These are phyloP conservation scores for Salicornia ramosissima DNA, from an alignment of 148 eudicot species.

Conservation along the genomic window DNA sequence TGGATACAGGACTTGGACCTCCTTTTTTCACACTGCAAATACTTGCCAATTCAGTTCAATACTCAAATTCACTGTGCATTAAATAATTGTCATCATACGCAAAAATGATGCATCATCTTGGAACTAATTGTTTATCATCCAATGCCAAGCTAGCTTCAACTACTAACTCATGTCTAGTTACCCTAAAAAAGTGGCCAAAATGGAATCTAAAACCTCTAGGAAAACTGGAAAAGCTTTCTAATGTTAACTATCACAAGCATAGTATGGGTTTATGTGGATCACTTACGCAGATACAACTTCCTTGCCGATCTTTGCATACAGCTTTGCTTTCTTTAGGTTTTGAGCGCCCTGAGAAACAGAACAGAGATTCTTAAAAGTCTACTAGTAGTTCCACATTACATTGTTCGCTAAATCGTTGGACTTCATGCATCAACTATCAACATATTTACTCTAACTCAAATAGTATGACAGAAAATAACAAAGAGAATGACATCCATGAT, in stretches of 20 bases:
- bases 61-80: neutral
- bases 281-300: conserved; percentile 97
- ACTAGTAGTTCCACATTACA: neutral
- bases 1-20: conserved; percentile 78
- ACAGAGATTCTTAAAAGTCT: neutral
- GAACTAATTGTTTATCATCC: conserved; percentile 7
- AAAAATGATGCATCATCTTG: neutral
- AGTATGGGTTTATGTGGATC: conserved; percentile 3
- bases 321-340: conserved; percentile 72
- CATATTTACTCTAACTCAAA: neutral
- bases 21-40: conserved; percentile 81
- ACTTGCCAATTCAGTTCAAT: neutral
- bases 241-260: neutral
- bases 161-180: neutral
- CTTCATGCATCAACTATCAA: conserved; percentile 1
- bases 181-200: neutral
- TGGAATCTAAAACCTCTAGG: neutral
- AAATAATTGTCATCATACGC: no score
- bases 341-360: conserved; percentile 60
- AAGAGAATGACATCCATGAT: neutral
- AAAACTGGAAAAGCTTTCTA: neutral
- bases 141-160: conserved; percentile 5
- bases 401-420: neutral
- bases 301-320: conserved; percentile 75
- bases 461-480: neutral